Evolutionary conservation across 108 stramenopile species (phyloP).

Genomic region (Mayamaea pseudoterrestris): DNA sequence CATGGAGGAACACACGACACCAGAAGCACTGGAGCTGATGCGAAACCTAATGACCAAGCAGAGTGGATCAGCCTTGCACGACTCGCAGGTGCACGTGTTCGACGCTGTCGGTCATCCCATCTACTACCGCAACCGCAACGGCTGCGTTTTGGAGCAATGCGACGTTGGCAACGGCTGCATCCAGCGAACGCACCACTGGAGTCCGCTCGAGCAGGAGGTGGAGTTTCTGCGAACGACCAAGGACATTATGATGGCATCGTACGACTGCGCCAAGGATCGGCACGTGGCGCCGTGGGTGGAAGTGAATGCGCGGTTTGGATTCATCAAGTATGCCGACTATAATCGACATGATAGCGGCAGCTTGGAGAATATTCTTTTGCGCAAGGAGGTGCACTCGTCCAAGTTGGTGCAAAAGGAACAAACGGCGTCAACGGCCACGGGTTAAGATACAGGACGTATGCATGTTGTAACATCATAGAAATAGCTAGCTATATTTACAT

Average conservation of each 20-base stretch:
- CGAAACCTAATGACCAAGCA: conserved; percentile 69
- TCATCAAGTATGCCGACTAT: conserved; percentile 51
- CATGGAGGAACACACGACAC: conserved; percentile 75
- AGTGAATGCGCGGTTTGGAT: conserved; percentile 77
- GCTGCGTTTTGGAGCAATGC: conserved; percentile 45
- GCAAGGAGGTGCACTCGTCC: no score
- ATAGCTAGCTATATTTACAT: no score
- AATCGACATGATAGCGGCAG: no score
- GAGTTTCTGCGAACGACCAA: conserved; percentile 56
- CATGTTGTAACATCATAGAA: no score
- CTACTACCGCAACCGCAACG: conserved; percentile 70
- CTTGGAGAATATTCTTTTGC: no score
- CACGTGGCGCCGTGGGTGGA: conserved; percentile 82
- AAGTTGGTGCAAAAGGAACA: no score
- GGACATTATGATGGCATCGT: conserved; percentile 48
- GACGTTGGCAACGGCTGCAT: conserved; percentile 45
- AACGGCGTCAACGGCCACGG: no score
- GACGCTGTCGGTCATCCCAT: conserved; percentile 84
- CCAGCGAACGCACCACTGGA: conserved; percentile 80
- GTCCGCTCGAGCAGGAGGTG: conserved; percentile 74
- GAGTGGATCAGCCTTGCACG: conserved; percentile 71
- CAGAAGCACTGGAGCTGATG: conserved; percentile 79
- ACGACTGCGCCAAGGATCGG: conserved; percentile 82
- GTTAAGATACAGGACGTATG: no score
- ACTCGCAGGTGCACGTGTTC: conserved; percentile 79